phyloP scores from a whole-genome alignment of 2,329 filamentous ascomycete genomes.

The Plectosphaerella cucumerina region DNA sequence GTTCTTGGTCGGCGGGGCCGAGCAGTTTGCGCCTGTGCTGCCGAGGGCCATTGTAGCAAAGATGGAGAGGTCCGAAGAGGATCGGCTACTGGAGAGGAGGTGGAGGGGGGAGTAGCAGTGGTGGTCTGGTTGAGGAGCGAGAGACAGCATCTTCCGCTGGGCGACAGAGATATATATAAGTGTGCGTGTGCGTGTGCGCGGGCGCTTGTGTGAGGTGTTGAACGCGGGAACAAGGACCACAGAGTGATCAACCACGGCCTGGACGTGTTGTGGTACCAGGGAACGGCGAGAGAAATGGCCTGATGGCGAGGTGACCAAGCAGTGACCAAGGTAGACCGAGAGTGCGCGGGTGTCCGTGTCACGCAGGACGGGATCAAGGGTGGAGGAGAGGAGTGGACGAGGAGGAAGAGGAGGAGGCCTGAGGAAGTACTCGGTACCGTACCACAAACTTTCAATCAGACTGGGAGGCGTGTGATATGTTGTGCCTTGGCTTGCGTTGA shows the following conservation, averaged over 20 bases:
- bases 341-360: neutral
- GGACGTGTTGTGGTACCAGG: too few relatives aligned
- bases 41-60: constrained; percentile 6
- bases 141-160: constrained; percentile 11
- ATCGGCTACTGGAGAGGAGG: constrained; percentile 5
- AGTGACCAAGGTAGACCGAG: constrained; percentile 1
- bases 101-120: constrained; percentile 10
- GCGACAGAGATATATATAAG: constrained; percentile 1
- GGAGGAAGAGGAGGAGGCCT: neutral
- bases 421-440: neutral
- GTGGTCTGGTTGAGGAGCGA: constrained; percentile 12
- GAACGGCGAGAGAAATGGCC: neutral
- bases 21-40: constrained; percentile 7
- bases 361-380: neutral
- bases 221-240: neutral
- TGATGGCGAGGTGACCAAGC: constrained; percentile 4
- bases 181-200: constrained; percentile 1
- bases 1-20: neutral
- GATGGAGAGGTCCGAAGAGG: constrained; percentile 8
- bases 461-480: neutral
- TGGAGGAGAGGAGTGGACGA: neutral
- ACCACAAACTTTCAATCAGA: neutral
- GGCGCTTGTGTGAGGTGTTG: neutral
- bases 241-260: too few relatives aligned
- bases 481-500: neutral